Percentiles rank a stretch among this genome's conserved stretches.
These are phyloP conservation scores for Huntiella omanensis DNA, from an alignment of 2,329 filamentous ascomycete species.

Conservation along the genomic window DNA sequence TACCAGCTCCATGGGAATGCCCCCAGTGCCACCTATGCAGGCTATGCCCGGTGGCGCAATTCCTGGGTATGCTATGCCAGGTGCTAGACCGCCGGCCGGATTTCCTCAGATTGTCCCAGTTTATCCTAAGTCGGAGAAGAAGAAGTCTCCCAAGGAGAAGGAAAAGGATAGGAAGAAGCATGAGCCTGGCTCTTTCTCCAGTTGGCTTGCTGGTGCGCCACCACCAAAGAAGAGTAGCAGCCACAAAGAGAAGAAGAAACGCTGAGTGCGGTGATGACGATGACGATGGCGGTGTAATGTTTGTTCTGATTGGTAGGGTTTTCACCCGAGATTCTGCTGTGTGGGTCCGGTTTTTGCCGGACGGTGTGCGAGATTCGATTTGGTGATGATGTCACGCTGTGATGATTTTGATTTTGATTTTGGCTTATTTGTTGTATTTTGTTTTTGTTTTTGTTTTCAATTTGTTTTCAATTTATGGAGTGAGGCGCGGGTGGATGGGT, in stretches of 20 bases:
- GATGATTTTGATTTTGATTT: neutral
- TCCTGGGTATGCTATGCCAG: neutral
- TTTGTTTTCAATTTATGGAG: too few relatives aligned
- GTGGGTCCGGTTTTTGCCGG: neutral
- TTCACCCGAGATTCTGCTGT: neutral
- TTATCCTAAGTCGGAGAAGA: neutral
- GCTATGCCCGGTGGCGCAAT: neutral
- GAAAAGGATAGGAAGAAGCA: neutral
- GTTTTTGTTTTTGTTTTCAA: too few relatives aligned
- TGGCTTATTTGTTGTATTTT: neutral
- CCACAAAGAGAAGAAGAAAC: neutral
- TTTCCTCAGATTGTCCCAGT: neutral
- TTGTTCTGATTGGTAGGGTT: neutral
- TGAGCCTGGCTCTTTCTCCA: neutral
- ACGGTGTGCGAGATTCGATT: neutral
- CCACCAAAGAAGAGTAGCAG: neutral
- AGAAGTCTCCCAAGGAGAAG: constrained; percentile 1
- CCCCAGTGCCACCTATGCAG: neutral
- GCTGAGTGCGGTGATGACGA: neutral
- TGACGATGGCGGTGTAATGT: neutral
- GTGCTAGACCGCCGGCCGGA: neutral
- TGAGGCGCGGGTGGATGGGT: too few relatives aligned
- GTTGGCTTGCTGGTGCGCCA: neutral
- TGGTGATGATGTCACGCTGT: neutral
- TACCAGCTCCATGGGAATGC: neutral